phyloP scores from a whole-genome alignment of 495 filamentous ascomycete genomes.

The Penicillium salamii region DNA sequence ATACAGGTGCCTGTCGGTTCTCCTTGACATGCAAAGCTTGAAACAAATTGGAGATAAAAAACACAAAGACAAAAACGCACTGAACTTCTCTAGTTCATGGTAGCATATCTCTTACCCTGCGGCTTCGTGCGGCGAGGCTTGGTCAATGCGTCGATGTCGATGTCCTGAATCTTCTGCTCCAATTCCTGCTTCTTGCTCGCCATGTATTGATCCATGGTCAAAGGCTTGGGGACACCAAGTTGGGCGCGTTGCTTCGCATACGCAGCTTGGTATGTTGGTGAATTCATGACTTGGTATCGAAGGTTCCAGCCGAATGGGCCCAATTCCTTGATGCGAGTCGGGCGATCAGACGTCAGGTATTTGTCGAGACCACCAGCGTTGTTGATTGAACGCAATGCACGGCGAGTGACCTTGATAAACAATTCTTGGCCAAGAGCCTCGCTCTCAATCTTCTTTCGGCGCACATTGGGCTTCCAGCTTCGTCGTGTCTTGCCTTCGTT shows the following conservation, averaged over 20 bases:
- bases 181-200: constrained; percentile 37
- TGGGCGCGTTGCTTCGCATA: constrained; percentile 55
- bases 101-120: background rate
- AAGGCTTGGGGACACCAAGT: constrained; percentile 44
- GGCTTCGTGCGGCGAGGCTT: constrained; percentile 33
- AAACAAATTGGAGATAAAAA: background rate
- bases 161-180: constrained; percentile 29
- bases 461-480: constrained; percentile 84
- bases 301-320: constrained; percentile 86
- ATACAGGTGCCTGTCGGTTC: constrained; percentile 28
- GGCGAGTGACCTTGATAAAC: constrained; percentile 69
- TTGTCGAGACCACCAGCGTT: constrained; percentile 86
- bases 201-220: constrained; percentile 40
- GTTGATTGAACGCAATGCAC: constrained; percentile 79
- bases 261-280: constrained; percentile 54
- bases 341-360: constrained; percentile 76
- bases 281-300: constrained; percentile 82
- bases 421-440: constrained; percentile 62
- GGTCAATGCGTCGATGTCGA: constrained; percentile 38
- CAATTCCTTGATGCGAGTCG: constrained; percentile 73
- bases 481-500: constrained; percentile 83
- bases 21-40: constrained; percentile 7
- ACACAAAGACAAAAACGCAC: background rate
- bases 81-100: background rate
- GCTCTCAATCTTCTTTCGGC: constrained; percentile 71